phyloP scores from a whole-genome alignment of 176 grass and related monocot species.

The Coix lacrymajobi region DNA sequence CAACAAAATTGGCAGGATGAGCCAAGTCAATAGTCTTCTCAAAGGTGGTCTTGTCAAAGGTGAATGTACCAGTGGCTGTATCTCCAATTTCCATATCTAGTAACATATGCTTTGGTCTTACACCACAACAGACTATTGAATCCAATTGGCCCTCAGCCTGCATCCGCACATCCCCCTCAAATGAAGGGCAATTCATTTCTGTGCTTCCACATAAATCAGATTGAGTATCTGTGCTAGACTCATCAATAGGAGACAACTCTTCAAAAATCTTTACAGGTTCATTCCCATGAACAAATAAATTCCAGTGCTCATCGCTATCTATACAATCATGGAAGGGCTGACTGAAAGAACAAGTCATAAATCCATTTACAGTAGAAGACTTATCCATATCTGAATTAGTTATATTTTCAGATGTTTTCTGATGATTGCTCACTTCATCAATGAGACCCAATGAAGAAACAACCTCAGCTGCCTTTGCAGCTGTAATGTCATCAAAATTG shows the following conservation, averaged over 20 bases:
- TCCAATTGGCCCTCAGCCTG: conserved; percentile 26
- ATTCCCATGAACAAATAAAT: conserved; percentile 21
- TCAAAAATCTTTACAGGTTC: background rate
- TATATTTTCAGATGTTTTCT: background rate
- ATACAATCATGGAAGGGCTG: conserved; percentile 19
- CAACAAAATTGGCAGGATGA: conserved; percentile 16
- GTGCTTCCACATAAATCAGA: conserved; percentile 34
- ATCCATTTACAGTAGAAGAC: conserved; percentile 20
- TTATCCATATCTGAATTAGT: conserved; percentile 19
- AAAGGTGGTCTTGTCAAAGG: conserved; percentile 45
- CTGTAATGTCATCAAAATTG: conserved; percentile 10
- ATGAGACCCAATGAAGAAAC: conserved; percentile 20
- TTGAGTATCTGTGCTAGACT: conserved; percentile 3
- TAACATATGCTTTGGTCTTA: conserved; percentile 26
- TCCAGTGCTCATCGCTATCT: conserved; percentile 5
- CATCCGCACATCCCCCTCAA: conserved; percentile 34
- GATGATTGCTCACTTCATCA: conserved; percentile 18
- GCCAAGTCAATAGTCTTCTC: conserved; percentile 23
- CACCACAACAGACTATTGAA: conserved; percentile 21
- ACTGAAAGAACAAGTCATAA: conserved; percentile 20
- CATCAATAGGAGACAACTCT: conserved; percentile 16
- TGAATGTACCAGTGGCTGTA: conserved; percentile 14
- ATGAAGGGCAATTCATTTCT: conserved; percentile 11
- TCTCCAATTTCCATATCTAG: conserved; percentile 14
- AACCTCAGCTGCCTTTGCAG: conserved; percentile 11